A percentile compares a stretch with the other conserved stretches of the same genome.
phyloP scores from a whole-genome alignment of 1,284 basidiomycete genomes.

The Trichosporon faecale region DNA sequence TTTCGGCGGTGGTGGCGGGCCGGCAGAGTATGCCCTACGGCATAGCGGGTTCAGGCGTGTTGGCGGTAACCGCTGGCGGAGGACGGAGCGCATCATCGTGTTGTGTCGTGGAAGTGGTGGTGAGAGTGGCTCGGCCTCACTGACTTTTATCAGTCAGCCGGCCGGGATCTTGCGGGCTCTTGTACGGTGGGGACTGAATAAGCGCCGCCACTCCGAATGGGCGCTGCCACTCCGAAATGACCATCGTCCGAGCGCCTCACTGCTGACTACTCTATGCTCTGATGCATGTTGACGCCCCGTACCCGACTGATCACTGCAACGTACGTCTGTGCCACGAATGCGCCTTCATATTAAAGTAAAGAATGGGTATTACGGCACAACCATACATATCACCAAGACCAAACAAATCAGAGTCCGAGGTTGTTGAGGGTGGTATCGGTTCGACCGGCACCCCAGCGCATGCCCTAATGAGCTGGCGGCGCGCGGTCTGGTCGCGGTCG shows the following conservation, averaged over 20 bases:
- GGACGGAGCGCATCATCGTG: slow-evolving; percentile 2
- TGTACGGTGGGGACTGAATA: neutral
- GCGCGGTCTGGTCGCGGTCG: neutral
- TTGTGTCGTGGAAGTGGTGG: neutral
- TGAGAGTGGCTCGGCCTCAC: neutral
- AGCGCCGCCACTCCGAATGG: neutral
- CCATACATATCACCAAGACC: slow-evolving; percentile 10
- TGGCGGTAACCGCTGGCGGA: neutral
- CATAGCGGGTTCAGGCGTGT: neutral
- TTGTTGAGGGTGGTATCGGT: neutral
- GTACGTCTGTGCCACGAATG: neutral
- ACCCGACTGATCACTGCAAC: no score
- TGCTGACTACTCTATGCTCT: no score
- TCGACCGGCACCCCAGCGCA: neutral
- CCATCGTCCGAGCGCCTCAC: neutral
- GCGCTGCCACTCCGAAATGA: neutral
- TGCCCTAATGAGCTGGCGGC: neutral
- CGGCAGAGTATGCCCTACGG: neutral
- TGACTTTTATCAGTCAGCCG: neutral
- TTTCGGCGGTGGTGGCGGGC: neutral
- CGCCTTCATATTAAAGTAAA: neutral
- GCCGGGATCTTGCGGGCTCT: slow-evolving; percentile 2
- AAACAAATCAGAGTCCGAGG: neutral
- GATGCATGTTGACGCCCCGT: no score
- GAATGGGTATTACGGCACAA: slow-evolving; percentile 6